A percentile compares a stretch with the other conserved stretches of the same genome.
These are phyloP conservation scores for Boletus pseudo-olivaceus DNA, from an alignment of 768 basidiomycete species.

Conservation along the genomic window DNA sequence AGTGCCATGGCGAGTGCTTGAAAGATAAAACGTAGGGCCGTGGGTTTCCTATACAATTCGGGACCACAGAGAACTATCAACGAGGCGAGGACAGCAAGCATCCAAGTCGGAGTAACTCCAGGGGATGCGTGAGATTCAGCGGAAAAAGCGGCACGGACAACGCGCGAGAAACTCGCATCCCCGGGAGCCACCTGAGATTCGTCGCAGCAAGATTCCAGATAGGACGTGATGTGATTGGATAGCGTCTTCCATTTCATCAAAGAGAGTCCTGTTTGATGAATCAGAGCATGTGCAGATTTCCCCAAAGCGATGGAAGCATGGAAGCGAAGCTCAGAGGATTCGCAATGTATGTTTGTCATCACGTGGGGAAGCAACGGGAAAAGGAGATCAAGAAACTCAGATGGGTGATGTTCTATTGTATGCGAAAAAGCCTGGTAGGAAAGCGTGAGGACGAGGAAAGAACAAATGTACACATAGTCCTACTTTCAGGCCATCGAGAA, in stretches of 20 bases:
- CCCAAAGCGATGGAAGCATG: constrained; percentile 22
- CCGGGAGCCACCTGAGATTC: neutral
- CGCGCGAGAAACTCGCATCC: constrained; percentile 20
- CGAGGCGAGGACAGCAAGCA: constrained; percentile 41
- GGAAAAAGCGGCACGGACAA: constrained; percentile 30
- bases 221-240: constrained; percentile 27
- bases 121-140: constrained; percentile 16
- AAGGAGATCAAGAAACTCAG: constrained; percentile 16
- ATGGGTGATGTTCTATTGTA: constrained; percentile 16
- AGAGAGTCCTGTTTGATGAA: constrained; percentile 32
- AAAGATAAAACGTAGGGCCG: constrained; percentile 38
- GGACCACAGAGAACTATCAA: constrained; percentile 46
- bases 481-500: constrained; percentile 31
- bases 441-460: constrained; percentile 4
- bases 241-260: constrained; percentile 22
- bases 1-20: constrained; percentile 33
- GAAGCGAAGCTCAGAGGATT: constrained; percentile 17
- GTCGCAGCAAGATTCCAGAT: constrained; percentile 17
- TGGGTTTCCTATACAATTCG: constrained; percentile 39
- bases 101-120: constrained; percentile 40
- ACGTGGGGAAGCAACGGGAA: constrained; percentile 23
- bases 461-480: neutral
- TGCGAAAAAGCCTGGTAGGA: constrained; percentile 23
- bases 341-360: constrained; percentile 10
- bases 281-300: constrained; percentile 27